Evolutionary conservation across 495 filamentous ascomycete genomes (phyloP).

Genomic region (Tuber umbilicatum): DNA sequence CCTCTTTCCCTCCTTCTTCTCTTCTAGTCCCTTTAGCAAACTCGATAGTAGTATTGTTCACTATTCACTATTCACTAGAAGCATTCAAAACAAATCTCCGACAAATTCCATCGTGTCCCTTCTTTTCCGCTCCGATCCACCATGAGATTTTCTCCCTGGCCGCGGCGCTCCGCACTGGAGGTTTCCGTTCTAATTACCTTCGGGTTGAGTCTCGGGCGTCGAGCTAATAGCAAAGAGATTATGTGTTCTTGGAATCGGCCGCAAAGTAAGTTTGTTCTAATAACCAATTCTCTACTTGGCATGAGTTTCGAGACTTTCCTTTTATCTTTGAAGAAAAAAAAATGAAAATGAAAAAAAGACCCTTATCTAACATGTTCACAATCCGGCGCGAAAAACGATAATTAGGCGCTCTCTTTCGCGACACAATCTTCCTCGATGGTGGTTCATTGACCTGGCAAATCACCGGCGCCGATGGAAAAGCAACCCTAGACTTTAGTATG

Average conservation of each 20-base stretch:
- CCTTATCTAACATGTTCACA: slow-evolving; percentile 1
- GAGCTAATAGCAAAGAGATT: slow-evolving; percentile 1
- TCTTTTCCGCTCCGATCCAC: not conserved
- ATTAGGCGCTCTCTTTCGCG: slow-evolving; percentile 55
- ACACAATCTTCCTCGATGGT: slow-evolving; percentile 65
- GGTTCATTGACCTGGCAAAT: slow-evolving; percentile 42
- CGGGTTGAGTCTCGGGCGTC: slow-evolving; percentile 4
- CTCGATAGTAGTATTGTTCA: not conserved
- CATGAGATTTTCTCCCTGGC: not conserved
- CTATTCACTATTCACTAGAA: not conserved
- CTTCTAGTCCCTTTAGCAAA: not conserved
- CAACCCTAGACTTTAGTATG: not conserved
- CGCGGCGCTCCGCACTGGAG: slow-evolving; percentile 1
- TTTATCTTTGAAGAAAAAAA: not conserved
- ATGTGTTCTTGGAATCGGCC: slow-evolving; percentile 29
- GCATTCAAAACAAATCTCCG: not conserved
- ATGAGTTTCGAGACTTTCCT: not conserved
- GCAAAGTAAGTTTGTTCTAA: slow-evolving; percentile 22
- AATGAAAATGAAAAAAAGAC: not conserved
- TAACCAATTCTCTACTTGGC: not conserved
- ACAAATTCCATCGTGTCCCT: not conserved
- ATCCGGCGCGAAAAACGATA: slow-evolving; percentile 5
- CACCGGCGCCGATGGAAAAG: slow-evolving; percentile 17
- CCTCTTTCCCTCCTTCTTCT: not conserved
- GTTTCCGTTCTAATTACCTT: slow-evolving; percentile 14